Evolutionary conservation across 2,329 filamentous ascomycete species (phyloP).

Genomic region (Cercospora sojina): DNA sequence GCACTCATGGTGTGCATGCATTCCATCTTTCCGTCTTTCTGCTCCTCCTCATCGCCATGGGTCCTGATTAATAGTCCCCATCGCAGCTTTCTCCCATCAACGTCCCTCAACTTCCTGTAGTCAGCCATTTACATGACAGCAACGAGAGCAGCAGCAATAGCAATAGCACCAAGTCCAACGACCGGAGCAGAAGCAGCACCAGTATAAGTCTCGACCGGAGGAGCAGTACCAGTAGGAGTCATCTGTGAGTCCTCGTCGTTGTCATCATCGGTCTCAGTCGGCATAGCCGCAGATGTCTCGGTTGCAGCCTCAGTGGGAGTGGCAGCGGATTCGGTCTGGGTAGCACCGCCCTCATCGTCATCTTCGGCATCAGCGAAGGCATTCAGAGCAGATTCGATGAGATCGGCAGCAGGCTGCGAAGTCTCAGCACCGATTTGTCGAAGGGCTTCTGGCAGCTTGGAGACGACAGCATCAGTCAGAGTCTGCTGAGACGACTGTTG

Average conservation of each 20-base stretch:
- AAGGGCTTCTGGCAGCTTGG: not conserved
- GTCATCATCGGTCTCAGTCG: not conserved
- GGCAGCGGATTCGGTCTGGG: not conserved
- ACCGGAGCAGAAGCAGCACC: not conserved
- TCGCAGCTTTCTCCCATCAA: not conserved
- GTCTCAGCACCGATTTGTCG: not conserved
- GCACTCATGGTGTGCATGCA: not conserved
- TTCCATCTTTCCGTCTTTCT: not conserved
- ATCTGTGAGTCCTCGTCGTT: not conserved
- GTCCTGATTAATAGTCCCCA: not conserved
- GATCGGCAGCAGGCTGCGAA: not conserved
- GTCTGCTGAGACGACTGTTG: not conserved
- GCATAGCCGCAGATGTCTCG: not conserved
- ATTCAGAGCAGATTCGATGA: not conserved
- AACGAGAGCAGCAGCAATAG: not conserved
- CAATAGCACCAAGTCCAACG: not conserved
- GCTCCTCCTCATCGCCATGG: not conserved
- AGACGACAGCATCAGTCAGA: not conserved
- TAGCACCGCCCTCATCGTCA: not conserved
- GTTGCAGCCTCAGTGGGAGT: not conserved
- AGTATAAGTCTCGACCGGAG: not conserved
- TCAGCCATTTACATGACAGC: not conserved
- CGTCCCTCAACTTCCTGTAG: not conserved
- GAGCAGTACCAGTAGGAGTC: not conserved
- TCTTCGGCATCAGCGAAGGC: not conserved